Conservation (phyloP, 2,329 filamentous ascomycete genomes). For the Neocatenulostroma microsporum region DNA sequence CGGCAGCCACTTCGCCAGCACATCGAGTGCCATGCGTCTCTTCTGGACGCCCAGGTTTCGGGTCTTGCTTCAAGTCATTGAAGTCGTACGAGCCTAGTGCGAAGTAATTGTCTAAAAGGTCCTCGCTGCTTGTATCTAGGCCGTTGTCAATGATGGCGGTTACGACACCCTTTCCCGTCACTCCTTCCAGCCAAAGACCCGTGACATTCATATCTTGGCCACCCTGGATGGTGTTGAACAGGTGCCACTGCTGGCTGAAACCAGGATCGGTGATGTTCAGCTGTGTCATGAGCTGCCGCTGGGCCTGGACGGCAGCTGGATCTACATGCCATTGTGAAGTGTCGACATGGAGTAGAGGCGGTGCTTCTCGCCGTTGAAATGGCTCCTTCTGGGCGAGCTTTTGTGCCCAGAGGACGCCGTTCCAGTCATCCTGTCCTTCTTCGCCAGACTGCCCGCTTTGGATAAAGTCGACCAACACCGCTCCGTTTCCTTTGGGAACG, state of each 20-base stretch:
- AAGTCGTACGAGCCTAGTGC: constrained; percentile 90
- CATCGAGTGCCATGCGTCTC: constrained; percentile 90
- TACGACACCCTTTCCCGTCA: constrained; percentile 81
- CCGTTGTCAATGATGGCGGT: constrained; percentile 96
- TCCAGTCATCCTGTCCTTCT: constrained; percentile 51
- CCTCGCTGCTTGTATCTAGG: constrained; percentile 88
- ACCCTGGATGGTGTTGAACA: constrained; percentile 70
- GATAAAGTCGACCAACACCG: constrained; percentile 49
- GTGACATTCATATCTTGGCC: constrained; percentile 97
- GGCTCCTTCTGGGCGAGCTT: constrained; percentile 63
- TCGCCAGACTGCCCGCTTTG: constrained; percentile 52
- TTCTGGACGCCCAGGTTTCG: constrained; percentile 72
- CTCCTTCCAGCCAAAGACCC: constrained; percentile 79
- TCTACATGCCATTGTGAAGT: too few species aligned
- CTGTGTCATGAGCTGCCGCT: constrained; percentile 52
- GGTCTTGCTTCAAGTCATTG: constrained; percentile 74
- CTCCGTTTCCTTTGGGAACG: too few species aligned
- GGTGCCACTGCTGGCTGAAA: constrained; percentile 91
- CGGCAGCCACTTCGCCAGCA: constrained; percentile 87
- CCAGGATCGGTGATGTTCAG: constrained; percentile 84
- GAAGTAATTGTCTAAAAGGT: constrained; percentile 90
- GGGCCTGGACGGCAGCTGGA: constrained; percentile 52
- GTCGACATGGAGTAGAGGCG: constrained; percentile 6
- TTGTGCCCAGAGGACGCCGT: constrained; percentile 67
- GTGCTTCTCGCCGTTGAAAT: too few species aligned